Evolutionary conservation across 345 rosid genomes (phyloP).

Genomic region (Salix dunnii): DNA sequence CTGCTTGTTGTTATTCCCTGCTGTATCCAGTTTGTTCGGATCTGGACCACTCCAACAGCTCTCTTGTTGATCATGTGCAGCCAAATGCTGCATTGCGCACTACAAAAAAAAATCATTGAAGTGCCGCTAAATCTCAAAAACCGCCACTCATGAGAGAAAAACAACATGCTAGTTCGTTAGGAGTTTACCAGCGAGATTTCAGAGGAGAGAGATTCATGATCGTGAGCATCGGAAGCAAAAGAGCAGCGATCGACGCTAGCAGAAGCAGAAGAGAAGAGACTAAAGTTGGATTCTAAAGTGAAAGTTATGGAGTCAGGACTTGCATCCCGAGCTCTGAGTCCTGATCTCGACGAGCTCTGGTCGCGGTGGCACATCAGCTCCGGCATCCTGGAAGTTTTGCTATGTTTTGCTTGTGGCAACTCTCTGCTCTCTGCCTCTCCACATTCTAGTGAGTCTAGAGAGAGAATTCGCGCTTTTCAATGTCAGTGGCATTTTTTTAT

Average conservation of each 20-base stretch:
- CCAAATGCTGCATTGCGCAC: conserved; percentile 49
- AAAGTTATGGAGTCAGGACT: conserved; percentile 87
- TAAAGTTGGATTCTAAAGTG: conserved; percentile 75
- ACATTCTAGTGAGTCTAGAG: background rate
- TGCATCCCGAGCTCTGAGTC: conserved; percentile 49
- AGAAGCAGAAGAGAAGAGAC: conserved; percentile 85
- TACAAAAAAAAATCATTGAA: background rate
- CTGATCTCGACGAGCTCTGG: conserved; percentile 35
- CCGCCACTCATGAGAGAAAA: background rate
- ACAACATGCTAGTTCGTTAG: conserved; percentile 2
- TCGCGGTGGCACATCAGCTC: conserved; percentile 35
- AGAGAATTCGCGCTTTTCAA: background rate
- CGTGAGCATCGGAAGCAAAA: conserved; percentile 69
- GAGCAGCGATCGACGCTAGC: conserved; percentile 92
- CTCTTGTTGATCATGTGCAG: conserved; percentile 52
- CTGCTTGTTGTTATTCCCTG: conserved; percentile 29
- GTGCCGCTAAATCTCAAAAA: background rate
- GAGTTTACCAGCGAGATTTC: conserved; percentile 58
- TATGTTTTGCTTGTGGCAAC: too few species aligned
- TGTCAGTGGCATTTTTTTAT: too few species aligned
- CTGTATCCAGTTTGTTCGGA: conserved; percentile 47
- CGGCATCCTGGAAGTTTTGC: conserved; percentile 33
- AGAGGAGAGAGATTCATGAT: conserved; percentile 64
- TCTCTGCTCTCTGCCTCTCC: conserved; percentile 9
- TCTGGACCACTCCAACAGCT: conserved; percentile 56